These are phyloP conservation scores for Trichoderma koningiopsis DNA, from an alignment of 2,329 filamentous ascomycete species.

Conservation along the genomic window DNA sequence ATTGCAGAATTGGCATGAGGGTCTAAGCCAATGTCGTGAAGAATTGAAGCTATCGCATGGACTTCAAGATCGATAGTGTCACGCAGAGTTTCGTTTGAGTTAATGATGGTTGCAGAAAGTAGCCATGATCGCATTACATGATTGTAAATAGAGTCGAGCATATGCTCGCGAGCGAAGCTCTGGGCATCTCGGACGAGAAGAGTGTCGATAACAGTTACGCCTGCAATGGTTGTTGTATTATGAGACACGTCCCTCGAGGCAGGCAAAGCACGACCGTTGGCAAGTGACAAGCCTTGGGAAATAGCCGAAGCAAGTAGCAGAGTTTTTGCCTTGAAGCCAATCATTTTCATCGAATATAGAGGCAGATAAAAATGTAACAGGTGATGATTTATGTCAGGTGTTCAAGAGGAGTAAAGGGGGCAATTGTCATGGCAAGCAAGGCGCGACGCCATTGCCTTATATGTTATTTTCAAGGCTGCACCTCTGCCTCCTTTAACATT, in stretches of 20 bases:
- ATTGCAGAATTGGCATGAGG: not conserved
- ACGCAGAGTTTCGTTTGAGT: not conserved
- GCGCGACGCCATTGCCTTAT: not conserved
- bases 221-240: not conserved
- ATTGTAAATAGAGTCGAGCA: not conserved
- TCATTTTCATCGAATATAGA: not conserved
- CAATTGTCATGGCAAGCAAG: not conserved
- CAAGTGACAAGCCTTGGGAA: not conserved
- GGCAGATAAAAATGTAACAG: not conserved
- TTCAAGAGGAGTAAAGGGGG: not conserved
- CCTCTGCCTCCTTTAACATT: not conserved
- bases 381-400: not conserved
- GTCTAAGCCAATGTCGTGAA: not conserved
- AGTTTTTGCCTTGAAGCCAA: not conserved
- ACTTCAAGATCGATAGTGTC: constrained; percentile 1
- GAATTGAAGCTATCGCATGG: not conserved
- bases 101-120: not conserved
- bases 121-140: constrained; percentile 7
- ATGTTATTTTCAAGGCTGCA: not conserved
- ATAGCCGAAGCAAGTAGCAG: not conserved
- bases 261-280: not conserved
- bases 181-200: not conserved
- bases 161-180: not conserved
- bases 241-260: not conserved
- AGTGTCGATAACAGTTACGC: not conserved